Evolutionary conservation across 306 rosid genomes (phyloP).

Genomic region (Mimosa bimucronata): DNA sequence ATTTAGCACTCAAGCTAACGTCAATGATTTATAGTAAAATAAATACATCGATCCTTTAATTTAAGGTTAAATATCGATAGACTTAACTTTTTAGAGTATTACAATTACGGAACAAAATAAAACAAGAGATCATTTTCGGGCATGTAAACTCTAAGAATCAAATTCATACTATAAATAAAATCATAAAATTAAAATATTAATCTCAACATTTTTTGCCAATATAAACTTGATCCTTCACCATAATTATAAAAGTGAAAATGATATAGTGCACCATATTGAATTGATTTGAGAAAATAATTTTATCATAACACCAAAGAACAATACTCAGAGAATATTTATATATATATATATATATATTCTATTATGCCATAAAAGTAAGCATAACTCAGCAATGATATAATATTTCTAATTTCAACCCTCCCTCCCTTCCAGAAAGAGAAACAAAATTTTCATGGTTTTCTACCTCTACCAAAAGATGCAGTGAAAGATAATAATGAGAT

Average conservation of each 20-base stretch:
- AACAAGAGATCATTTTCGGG: neutral
- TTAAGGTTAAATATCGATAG: neutral
- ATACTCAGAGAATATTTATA: neutral
- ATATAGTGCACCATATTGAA: neutral
- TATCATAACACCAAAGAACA: neutral
- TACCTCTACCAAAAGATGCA: neutral
- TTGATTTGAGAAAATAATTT: neutral
- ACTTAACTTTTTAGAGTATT: neutral
- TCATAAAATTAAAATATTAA: neutral
- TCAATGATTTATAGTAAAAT: neutral
- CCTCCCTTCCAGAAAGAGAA: neutral
- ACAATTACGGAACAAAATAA: neutral
- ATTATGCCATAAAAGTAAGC: neutral
- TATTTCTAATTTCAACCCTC: neutral
- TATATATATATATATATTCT: too few relatives aligned
- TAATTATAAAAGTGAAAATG: neutral
- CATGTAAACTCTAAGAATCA: neutral
- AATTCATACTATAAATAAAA: neutral
- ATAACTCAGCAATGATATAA: constrained; percentile 10
- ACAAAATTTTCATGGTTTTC: neutral
- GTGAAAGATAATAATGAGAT: neutral
- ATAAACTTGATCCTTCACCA: neutral
- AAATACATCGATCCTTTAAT: neutral
- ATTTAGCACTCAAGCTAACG: neutral
- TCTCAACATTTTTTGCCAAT: neutral